Evolutionary conservation across 352 stramenopile genomes (phyloP), one percentile per base, ranked within the genome.

Genomic region (Phytophthora constricta): DNA sequence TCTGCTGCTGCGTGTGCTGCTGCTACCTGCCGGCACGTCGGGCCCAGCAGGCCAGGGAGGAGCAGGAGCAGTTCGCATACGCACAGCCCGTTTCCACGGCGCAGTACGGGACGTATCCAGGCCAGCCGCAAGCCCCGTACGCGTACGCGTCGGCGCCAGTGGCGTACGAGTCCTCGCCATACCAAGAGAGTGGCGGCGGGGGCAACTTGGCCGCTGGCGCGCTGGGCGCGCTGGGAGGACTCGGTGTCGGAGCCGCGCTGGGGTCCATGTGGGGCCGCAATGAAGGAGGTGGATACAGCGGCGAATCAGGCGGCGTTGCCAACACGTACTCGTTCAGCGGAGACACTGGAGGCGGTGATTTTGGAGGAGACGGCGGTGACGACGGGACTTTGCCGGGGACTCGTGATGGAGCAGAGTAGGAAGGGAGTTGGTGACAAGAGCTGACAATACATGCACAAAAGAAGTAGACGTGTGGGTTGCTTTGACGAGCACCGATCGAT

Each of bases 1-100:
- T 88, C 23, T 48, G 84, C 3, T 89, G 76, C 37, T 84, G 77
- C 50, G 42, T 79, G 17, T 92, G 80, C 63, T 91, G 82, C 60
- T 87, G 79, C 65, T 85, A 80, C 37, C 47, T 75, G 22, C 68
- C 72, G 14, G 48, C 59, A 22, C 52, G 67, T 63, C 58, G 76
- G 19, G 68, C 62, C 4, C 74, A 70, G 5, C 60, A 64, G 17
- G 64, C 70, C 22, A 58, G 58, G 54, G 65, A 79, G 25, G 71
- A 76, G 34, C 55, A 79, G 22, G 62, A 72, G 34, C 55, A 76
- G 26, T 60, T 72, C 39, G 64, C 67, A 19, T 81, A 87, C 53
- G 64, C 62, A 5, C 71, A 84, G 47, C 65, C 77, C 1, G 71
- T 79, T 41, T 62, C 59, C 22, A 42, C 68, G 4, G 70, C 52